Percentiles rank a stretch among this genome's conserved stretches.
Conservation (phyloP, 1,139 yeast genomes). For the Candida neerlandica region DNA sequence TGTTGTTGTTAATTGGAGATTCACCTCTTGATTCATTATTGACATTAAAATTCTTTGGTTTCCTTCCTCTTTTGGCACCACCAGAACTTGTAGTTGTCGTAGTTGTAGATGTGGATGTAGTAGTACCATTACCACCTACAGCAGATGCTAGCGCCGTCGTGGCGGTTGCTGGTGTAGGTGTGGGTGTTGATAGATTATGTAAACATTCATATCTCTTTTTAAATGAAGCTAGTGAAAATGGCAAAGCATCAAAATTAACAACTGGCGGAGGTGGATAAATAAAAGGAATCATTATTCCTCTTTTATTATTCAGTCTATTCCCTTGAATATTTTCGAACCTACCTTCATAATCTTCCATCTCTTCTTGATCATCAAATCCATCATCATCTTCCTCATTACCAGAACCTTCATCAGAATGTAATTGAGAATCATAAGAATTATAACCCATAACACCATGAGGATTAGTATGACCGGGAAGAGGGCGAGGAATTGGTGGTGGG, state of each 20-base stretch:
- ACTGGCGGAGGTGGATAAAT: constrained; percentile 49
- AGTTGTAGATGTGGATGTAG: no score
- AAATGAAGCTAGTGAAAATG: constrained; percentile 23
- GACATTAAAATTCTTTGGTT: constrained; percentile 4
- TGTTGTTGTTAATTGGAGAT: background rate
- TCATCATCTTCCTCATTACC: constrained; percentile 11
- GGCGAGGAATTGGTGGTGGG: constrained; percentile 32
- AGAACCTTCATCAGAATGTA: background rate
- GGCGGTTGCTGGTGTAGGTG: constrained; percentile 13
- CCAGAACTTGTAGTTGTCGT: background rate
- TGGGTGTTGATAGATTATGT: background rate
- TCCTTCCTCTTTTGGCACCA: constrained; percentile 8
- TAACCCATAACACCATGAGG: background rate
- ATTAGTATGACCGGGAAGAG: background rate
- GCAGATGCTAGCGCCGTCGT: background rate
- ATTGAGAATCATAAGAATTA: no score
- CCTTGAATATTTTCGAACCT: no score
- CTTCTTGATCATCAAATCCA: constrained; percentile 11
- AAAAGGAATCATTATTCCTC: constrained; percentile 49
- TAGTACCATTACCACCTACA: no score
- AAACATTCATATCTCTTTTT: constrained; percentile 8
- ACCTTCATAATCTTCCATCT: constrained; percentile 6
- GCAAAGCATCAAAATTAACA: constrained; percentile 27
- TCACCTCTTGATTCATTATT: constrained; percentile 2
- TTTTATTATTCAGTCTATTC: constrained; percentile 1